Percentiles rank a stretch among this genome's conserved stretches.
Conservation (phyloP, 805 yeast genomes). For the Metschnikowia colocasiae region DNA sequence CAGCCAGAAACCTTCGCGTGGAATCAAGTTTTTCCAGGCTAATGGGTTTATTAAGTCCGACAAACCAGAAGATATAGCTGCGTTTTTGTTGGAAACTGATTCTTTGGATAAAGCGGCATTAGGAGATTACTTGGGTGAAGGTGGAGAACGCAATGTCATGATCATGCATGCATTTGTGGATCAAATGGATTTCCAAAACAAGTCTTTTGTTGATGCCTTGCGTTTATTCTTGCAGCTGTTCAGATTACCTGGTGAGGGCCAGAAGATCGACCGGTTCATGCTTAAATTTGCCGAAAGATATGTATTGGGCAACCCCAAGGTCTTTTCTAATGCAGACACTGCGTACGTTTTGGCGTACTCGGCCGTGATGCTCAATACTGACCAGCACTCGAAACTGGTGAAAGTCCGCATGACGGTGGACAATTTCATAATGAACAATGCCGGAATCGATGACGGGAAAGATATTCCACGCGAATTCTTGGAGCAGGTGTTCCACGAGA, state of each 20-base stretch:
- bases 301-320: conserved; percentile 80
- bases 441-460: conserved; percentile 88
- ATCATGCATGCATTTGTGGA: conserved; percentile 95
- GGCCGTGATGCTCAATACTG: conserved; percentile 89
- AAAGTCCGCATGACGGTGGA: conserved; percentile 84
- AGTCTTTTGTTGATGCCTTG: conserved; percentile 79
- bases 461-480: conserved; percentile 76
- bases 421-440: conserved; percentile 80
- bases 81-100: conserved; percentile 64
- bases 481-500: conserved; percentile 69
- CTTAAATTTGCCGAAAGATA: conserved; percentile 93
- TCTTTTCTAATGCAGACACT: conserved; percentile 88
- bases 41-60: conserved; percentile 61
- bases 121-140: conserved; percentile 93
- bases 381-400: conserved; percentile 84
- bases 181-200: conserved; percentile 66
- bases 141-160: conserved; percentile 68
- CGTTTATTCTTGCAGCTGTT: conserved; percentile 81
- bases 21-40: conserved; percentile 58
- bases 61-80: conserved; percentile 67
- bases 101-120: conserved; percentile 78
- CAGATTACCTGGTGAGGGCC: conserved; percentile 97
- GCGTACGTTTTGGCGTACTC: conserved; percentile 92
- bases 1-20: conserved; percentile 81
- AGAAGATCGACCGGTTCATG: conserved; percentile 95